Evolutionary conservation across 2,329 filamentous ascomycete species (phyloP).

Genomic region (Neonectria coccinea): DNA sequence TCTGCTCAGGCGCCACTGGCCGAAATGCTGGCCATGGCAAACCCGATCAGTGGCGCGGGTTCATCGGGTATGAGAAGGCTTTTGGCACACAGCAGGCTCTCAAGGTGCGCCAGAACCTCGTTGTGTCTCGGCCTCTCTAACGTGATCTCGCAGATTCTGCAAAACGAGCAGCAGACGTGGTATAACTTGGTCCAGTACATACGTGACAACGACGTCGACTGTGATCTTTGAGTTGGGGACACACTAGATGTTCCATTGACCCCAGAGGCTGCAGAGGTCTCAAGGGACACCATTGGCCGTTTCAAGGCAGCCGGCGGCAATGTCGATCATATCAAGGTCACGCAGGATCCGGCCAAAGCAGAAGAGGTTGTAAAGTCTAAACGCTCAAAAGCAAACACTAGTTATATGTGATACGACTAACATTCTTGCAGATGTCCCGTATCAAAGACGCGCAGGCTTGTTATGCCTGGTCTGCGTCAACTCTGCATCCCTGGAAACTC

Average conservation of each 20-base stretch:
- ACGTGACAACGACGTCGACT: slow-evolving; percentile 26
- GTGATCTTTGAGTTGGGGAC: slow-evolving; percentile 32
- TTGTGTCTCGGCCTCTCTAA: neutral
- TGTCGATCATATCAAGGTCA: slow-evolving; percentile 29
- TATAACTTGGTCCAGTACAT: slow-evolving; percentile 22
- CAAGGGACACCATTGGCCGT: neutral
- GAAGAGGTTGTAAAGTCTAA: slow-evolving; percentile 10
- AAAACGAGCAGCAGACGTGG: slow-evolving; percentile 31
- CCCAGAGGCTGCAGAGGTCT: neutral
- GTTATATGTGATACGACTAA: neutral
- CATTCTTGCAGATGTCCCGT: slow-evolving; percentile 15
- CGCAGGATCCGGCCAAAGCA: slow-evolving; percentile 15
- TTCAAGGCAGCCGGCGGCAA: slow-evolving; percentile 28
- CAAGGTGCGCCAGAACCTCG: slow-evolving; percentile 5
- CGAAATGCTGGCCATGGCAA: slow-evolving; percentile 31
- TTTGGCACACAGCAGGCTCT: slow-evolving; percentile 28
- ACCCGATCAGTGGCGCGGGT: slow-evolving; percentile 33
- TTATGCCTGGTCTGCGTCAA: slow-evolving; percentile 32
- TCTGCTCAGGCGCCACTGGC: slow-evolving; percentile 31
- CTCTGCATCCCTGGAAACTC: slow-evolving; percentile 31
- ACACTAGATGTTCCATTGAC: slow-evolving; percentile 31
- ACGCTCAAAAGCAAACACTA: too few species aligned
- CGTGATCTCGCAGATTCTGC: slow-evolving; percentile 11
- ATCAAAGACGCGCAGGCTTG: slow-evolving; percentile 29
- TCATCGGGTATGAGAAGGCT: slow-evolving; percentile 12